Conservation (phyloP, 2,329 filamentous ascomycete genomes). For the Emergomyces pasteurianus region DNA sequence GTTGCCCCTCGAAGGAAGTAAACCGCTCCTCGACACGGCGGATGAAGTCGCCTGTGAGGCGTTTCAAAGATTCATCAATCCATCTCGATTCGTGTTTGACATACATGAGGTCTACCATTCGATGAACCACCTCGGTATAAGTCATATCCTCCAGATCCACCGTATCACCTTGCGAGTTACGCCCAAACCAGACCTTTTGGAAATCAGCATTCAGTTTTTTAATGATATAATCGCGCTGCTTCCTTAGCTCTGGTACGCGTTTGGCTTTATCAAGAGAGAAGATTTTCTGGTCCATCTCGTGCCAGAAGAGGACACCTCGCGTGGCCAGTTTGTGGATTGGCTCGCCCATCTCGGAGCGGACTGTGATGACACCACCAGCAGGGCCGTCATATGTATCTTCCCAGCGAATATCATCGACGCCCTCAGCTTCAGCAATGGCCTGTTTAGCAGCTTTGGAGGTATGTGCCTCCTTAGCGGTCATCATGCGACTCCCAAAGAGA, state of each 20-base stretch:
- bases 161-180: conserved; percentile 65
- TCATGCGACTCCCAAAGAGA: conserved; percentile 83
- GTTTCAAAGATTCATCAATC: conserved; percentile 77
- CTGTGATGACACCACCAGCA: conserved; percentile 88
- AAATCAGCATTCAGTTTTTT: conserved; percentile 92
- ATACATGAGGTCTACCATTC: conserved; percentile 82
- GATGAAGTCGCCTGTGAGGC: conserved; percentile 87
- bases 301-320: conserved; percentile 91
- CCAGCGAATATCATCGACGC: conserved; percentile 73
- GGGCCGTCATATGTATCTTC: conserved; percentile 87
- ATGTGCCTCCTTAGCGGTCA: conserved; percentile 86
- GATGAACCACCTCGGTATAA: conserved; percentile 73
- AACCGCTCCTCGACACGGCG: conserved; percentile 95
- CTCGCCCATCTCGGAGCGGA: conserved; percentile 97
- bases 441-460: conserved; percentile 81
- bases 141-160: conserved; percentile 95
- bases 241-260: conserved; percentile 74
- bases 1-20: conserved; percentile 55
- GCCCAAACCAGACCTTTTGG: conserved; percentile 94
- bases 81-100: conserved; percentile 82
- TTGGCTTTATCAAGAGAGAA: conserved; percentile 95
- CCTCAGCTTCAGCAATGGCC: conserved; percentile 75
- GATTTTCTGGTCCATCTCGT: conserved; percentile 98
- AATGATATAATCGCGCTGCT: conserved; percentile 82
- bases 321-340: conserved; percentile 98